phyloP scores from a whole-genome alignment of 139 green algal genomes.

The Asterochloris erici region DNA sequence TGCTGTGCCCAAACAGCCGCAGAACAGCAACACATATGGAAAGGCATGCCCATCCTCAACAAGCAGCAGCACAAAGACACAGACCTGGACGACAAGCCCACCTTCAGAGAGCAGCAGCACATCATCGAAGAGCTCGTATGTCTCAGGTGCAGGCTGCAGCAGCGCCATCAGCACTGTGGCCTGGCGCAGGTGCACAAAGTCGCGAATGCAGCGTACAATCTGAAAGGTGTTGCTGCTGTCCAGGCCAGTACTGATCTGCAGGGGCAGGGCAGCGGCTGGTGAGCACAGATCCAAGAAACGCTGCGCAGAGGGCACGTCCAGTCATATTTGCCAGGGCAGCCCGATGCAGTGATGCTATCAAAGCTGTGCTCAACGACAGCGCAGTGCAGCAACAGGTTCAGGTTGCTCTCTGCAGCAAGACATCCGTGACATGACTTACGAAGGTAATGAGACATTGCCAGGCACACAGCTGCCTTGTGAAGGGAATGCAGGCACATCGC shows the following conservation, averaged over 20 bases:
- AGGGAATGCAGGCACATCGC: too few relatives aligned
- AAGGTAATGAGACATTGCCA: too few relatives aligned
- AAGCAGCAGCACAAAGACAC: not conserved
- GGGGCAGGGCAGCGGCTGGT: conserved; percentile 18
- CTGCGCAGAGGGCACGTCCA: not conserved
- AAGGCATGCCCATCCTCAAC: not conserved
- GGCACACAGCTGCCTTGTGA: too few relatives aligned
- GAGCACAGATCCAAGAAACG: conserved; percentile 6
- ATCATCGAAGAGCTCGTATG: conserved; percentile 64
- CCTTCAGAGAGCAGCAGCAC: conserved; percentile 55
- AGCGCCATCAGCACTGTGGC: conserved; percentile 28
- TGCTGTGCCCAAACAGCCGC: not conserved
- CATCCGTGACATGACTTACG: too few relatives aligned
- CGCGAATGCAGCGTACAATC: conserved; percentile 17
- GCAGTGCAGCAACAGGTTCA: too few relatives aligned
- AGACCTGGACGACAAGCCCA: conserved; percentile 7
- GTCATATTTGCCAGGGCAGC: not conserved
- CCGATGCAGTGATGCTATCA: not conserved
- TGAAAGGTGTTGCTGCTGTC: conserved; percentile 56
- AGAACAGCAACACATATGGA: not conserved
- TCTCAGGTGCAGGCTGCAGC: conserved; percentile 47
- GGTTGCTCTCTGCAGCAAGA: too few relatives aligned
- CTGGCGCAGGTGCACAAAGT: conserved; percentile 26
- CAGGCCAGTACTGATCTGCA: conserved; percentile 44
- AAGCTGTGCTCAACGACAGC: not conserved